These are phyloP conservation scores for Boletus eberwhitei DNA, from an alignment of 768 basidiomycete genomes.

Conservation along the genomic window DNA sequence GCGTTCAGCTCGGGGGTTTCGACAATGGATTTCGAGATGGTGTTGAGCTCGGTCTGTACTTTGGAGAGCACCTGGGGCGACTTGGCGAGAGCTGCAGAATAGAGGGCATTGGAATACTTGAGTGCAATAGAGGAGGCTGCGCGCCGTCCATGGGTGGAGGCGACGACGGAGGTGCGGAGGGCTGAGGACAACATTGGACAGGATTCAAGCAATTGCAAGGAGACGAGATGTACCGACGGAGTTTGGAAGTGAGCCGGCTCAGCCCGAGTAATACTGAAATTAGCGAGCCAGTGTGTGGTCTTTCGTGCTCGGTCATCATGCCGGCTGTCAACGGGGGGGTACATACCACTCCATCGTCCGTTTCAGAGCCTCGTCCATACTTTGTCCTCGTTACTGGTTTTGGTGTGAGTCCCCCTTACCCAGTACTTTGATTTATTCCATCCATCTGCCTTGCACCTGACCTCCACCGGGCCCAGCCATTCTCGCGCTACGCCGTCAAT, in stretches of 20 bases:
- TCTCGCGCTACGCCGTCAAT: constrained; percentile 52
- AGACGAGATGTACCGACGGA: background rate
- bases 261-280: background rate
- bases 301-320: constrained; percentile 20
- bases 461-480: constrained; percentile 42
- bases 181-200: constrained; percentile 55
- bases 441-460: constrained; percentile 18
- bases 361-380: constrained; percentile 34
- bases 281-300: too few relatives aligned
- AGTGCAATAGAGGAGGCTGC: constrained; percentile 73
- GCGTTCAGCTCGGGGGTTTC: constrained; percentile 58
- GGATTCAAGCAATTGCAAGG: background rate
- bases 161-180: constrained; percentile 46
- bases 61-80: constrained; percentile 80
- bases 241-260: constrained; percentile 3
- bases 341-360: constrained; percentile 6
- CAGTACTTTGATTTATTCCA: constrained; percentile 22
- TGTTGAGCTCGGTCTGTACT: constrained; percentile 80
- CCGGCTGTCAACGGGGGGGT: constrained; percentile 25
- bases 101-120: constrained; percentile 84
- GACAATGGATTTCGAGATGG: constrained; percentile 67
- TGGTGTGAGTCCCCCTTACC: constrained; percentile 42
- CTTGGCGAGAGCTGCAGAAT: constrained; percentile 76
- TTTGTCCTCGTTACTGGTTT: constrained; percentile 51
- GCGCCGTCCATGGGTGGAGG: constrained; percentile 48